Conservation (phyloP, 176 grass and related monocot genomes). For the Guadua angustifolia region DNA sequence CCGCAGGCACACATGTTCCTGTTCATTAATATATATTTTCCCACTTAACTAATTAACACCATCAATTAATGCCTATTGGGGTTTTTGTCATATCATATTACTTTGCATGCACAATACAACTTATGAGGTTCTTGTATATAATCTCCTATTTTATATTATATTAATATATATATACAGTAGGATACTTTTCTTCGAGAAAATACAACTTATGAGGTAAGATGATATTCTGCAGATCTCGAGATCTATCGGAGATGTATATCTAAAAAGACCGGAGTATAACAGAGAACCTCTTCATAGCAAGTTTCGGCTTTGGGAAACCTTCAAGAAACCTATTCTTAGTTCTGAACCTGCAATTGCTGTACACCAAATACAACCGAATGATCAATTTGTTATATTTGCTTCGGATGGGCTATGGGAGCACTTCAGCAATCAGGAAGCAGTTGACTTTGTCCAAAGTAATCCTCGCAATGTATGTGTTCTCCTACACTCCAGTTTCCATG, state of each 20-base stretch:
- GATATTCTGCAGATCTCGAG: conserved; percentile 74
- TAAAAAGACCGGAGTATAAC: conserved; percentile 82
- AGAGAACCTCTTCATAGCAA: conserved; percentile 73
- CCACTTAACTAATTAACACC: conserved; percentile 11
- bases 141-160: background rate
- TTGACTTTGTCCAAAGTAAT: conserved; percentile 73
- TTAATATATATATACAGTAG: background rate
- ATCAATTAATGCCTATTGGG: background rate
- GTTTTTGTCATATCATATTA: background rate
- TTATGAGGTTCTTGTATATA: background rate
- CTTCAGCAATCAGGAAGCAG: conserved; percentile 87
- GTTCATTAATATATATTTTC: conserved; percentile 3
- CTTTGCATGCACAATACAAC: background rate
- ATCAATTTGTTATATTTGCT: conserved; percentile 94
- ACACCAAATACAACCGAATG: conserved; percentile 62
- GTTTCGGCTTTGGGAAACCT: conserved; percentile 71
- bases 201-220: conserved; percentile 21
- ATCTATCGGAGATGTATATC: conserved; percentile 88
- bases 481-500: background rate
- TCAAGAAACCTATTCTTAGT: conserved; percentile 80
- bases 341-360: conserved; percentile 75
- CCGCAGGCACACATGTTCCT: background rate
- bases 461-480: conserved; percentile 69
- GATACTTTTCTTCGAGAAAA: background rate
- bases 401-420: conserved; percentile 95